Percentiles rank a stretch among this genome's conserved stretches.
phyloP scores from a whole-genome alignment of 345 rosid species.

The Syzygium jambos region DNA sequence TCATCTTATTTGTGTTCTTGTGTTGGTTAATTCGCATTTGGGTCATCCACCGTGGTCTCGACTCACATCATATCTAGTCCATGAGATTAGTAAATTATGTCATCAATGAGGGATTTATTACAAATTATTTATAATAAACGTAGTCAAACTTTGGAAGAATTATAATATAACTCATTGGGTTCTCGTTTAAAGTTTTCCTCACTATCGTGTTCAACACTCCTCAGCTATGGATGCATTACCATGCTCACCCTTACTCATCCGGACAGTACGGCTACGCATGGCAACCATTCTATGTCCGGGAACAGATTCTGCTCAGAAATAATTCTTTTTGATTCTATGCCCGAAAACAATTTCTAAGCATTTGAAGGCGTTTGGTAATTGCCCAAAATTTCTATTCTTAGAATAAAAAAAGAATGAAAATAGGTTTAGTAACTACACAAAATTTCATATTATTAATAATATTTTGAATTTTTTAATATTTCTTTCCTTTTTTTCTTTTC shows the following conservation, averaged over 20 bases:
- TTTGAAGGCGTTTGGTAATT: no score
- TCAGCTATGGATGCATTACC: background rate
- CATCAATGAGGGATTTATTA: background rate
- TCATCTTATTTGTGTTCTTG: no score
- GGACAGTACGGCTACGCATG: background rate
- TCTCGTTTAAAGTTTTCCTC: background rate
- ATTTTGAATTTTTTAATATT: no score
- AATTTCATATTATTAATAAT: no score
- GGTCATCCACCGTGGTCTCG: rapidly evolving
- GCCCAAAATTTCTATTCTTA: no score
- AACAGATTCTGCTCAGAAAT: no score
- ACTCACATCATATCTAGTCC: background rate
- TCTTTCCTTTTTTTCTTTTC: no score
- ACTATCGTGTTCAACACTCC: background rate
- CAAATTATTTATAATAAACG: background rate
- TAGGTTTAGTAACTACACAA: no score
- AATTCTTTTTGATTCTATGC: no score
- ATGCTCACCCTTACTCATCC: background rate
- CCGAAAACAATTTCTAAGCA: no score
- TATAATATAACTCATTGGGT: background rate
- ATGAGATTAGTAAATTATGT: background rate
- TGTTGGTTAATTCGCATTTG: background rate
- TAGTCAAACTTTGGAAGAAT: background rate
- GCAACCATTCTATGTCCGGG: no score
- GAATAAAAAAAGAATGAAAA: no score